These are phyloP conservation scores for Alternaria sp. DNA, from an alignment of 2,329 filamentous ascomycete genomes.

Conservation along the genomic window DNA sequence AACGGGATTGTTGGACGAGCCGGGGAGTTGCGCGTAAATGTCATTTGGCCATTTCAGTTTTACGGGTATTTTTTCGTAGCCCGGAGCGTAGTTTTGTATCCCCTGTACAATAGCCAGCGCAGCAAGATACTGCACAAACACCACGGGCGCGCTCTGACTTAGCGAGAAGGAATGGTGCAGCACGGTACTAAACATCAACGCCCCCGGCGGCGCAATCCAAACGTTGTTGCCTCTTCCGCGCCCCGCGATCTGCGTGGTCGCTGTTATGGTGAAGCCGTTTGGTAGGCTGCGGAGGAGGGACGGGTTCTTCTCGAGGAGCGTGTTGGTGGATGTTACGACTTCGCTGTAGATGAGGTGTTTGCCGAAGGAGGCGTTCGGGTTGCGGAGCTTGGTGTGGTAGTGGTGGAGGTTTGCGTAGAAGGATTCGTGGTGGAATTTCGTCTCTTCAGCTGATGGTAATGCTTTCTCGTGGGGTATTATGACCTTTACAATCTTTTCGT, in stretches of 20 bases:
- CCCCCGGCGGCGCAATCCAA: slow-evolving; percentile 89
- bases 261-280: slow-evolving; percentile 84
- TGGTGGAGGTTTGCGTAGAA: slow-evolving; percentile 75
- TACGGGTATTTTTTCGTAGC: slow-evolving; percentile 77
- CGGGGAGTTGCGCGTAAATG: slow-evolving; percentile 63
- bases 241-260: slow-evolving; percentile 85
- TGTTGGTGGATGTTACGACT: slow-evolving; percentile 93
- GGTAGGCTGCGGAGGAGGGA: slow-evolving; percentile 77
- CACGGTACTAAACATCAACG: slow-evolving; percentile 85
- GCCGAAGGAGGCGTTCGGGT: slow-evolving; percentile 72
- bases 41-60: slow-evolving; percentile 99
- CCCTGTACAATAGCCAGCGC: slow-evolving; percentile 87
- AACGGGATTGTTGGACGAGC: slow-evolving; percentile 62
- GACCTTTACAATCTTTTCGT: slow-evolving; percentile 73
- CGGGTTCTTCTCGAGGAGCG: slow-evolving; percentile 90
- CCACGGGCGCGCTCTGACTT: slow-evolving; percentile 75
- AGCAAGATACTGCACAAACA: slow-evolving; percentile 93
- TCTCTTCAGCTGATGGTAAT: slow-evolving; percentile 73
- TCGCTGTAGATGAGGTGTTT: slow-evolving; percentile 83
- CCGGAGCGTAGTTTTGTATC: slow-evolving; percentile 77
- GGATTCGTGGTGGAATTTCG: slow-evolving; percentile 83
- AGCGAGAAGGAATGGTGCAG: slow-evolving; percentile 82
- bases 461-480: slow-evolving; percentile 73
- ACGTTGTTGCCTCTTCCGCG: slow-evolving; percentile 90
- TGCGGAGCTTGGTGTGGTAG: slow-evolving; percentile 66